Evolutionary conservation across 1,139 yeast species (phyloP).

Genomic region (Pichia sp.): DNA sequence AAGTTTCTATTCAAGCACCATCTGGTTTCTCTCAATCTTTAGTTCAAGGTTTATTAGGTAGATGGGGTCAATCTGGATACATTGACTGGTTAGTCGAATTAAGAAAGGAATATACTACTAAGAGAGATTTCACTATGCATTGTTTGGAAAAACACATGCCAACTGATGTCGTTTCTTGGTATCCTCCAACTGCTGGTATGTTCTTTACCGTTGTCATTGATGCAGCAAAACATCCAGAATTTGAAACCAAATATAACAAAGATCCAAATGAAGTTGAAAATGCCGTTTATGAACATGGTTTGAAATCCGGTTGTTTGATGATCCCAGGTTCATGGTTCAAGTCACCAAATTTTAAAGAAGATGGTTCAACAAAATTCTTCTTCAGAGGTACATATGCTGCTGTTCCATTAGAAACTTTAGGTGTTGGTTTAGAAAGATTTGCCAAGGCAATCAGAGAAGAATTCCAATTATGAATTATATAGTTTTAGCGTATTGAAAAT

Average conservation of each 20-base stretch:
- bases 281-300: constrained; percentile 55
- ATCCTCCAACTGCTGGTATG: constrained; percentile 90
- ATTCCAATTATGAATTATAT: constrained; percentile 15
- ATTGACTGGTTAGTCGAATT: constrained; percentile 84
- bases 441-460: constrained; percentile 44
- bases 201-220: constrained; percentile 75
- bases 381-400: constrained; percentile 93
- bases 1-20: constrained; percentile 75
- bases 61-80: constrained; percentile 73
- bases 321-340: constrained; percentile 91
- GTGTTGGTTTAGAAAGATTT: constrained; percentile 53
- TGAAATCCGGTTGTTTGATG: constrained; percentile 62
- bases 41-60: constrained; percentile 44
- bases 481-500: too few species aligned
- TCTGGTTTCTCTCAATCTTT: constrained; percentile 75
- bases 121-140: constrained; percentile 72
- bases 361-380: constrained; percentile 39
- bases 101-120: constrained; percentile 71
- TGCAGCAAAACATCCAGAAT: constrained; percentile 73
- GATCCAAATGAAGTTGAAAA: constrained; percentile 59
- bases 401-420: constrained; percentile 57
- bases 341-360: constrained; percentile 33
- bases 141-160: constrained; percentile 58
- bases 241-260: constrained; percentile 36
- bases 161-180: constrained; percentile 40